phyloP scores from a whole-genome alignment of 2,329 filamentous ascomycete genomes.

The Leptographium galeiforme region DNA sequence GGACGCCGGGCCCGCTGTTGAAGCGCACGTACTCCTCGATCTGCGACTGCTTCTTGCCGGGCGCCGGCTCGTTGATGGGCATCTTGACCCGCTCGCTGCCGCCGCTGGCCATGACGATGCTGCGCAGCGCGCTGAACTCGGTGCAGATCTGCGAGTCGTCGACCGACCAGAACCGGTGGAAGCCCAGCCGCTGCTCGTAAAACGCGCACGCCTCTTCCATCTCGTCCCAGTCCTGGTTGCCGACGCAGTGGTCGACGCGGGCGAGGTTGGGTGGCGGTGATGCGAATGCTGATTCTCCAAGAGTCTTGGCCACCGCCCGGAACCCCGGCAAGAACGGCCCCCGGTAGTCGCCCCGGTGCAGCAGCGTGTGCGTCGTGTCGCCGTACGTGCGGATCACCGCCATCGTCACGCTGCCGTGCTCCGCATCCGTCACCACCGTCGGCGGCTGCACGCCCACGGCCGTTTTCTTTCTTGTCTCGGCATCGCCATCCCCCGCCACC shows the following conservation, averaged over 20 bases:
- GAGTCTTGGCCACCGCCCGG: conserved; percentile 35
- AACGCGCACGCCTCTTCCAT: conserved; percentile 57
- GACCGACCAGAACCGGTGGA: conserved; percentile 96
- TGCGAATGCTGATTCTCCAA: too few species aligned
- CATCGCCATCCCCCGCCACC: conserved; percentile 41
- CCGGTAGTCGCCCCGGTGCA: conserved; percentile 56
- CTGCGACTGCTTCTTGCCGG: conserved; percentile 80
- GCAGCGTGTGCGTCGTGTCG: conserved; percentile 86
- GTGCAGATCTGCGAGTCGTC: conserved; percentile 89
- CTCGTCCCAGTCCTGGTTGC: conserved; percentile 90
- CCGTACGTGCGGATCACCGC: conserved; percentile 87
- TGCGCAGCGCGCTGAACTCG: conserved; percentile 79
- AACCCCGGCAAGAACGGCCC: conserved; percentile 79
- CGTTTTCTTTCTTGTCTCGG: neutral
- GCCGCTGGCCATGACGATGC: conserved; percentile 78
- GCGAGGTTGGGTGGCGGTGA: conserved; percentile 51
- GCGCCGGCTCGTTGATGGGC: conserved; percentile 94
- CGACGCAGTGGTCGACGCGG: conserved; percentile 90
- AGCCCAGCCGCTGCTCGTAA: conserved; percentile 80
- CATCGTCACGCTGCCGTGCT: conserved; percentile 53
- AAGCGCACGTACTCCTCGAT: conserved; percentile 91
- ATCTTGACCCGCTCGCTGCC: conserved; percentile 85
- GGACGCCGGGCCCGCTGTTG: conserved; percentile 79
- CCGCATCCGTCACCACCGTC: conserved; percentile 36
- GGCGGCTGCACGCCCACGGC: conserved; percentile 46